These are phyloP conservation scores for Aspergillus latus DNA, from an alignment of 2,329 filamentous ascomycete genomes.

Conservation along the genomic window DNA sequence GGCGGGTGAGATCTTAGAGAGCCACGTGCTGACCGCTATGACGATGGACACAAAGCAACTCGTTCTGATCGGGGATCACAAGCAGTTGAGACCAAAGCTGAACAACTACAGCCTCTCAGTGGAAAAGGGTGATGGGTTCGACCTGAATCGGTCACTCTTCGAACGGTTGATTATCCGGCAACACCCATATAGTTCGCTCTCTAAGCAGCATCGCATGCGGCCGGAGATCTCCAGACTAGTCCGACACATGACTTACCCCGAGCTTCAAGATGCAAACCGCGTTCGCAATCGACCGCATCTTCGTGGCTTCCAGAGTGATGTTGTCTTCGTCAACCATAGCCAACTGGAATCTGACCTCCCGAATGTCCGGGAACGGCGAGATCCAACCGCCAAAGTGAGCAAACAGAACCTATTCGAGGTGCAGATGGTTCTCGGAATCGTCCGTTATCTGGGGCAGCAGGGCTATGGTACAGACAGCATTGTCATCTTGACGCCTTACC, in stretches of 20 bases:
- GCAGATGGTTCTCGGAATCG: constrained; percentile 23
- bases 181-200: neutral
- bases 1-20: constrained; percentile 14
- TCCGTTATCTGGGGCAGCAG: constrained; percentile 25
- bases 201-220: neutral
- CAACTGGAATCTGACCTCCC: constrained; percentile 54
- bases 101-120: neutral
- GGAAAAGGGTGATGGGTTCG: neutral
- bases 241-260: constrained; percentile 7
- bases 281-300: constrained; percentile 54
- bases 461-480: constrained; percentile 22
- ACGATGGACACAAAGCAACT: constrained; percentile 9
- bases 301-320: constrained; percentile 58
- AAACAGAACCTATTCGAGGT: constrained; percentile 60
- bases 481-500: constrained; percentile 25
- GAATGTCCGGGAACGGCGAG: constrained; percentile 47
- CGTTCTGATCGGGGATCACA: constrained; percentile 15
- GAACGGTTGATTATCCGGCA: neutral
- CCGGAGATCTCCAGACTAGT: constrained; percentile 6
- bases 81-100: constrained; percentile 11
- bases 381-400: constrained; percentile 49
- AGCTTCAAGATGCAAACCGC: constrained; percentile 50
- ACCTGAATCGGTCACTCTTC: neutral
- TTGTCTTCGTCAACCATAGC: constrained; percentile 66
- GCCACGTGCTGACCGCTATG: constrained; percentile 10